A percentile compares a stretch with the other conserved stretches of the same genome.
These are phyloP conservation scores for Magnaporthiopsis rhizophila DNA, from an alignment of 2,329 filamentous ascomycete genomes.

Conservation along the genomic window DNA sequence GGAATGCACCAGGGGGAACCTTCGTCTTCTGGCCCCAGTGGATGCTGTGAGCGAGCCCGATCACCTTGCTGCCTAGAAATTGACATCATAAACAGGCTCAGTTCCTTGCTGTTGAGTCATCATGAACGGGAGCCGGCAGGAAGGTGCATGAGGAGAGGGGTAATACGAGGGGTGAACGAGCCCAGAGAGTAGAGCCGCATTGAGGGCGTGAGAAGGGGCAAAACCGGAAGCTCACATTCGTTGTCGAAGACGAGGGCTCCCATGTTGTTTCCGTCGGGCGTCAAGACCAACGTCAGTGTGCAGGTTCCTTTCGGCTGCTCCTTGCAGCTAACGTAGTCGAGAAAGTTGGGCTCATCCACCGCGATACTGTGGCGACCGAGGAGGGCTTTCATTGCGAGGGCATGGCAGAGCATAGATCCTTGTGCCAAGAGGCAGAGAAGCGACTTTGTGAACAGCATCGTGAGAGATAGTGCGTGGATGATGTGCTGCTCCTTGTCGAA, in stretches of 20 bases:
- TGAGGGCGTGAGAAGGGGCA: neutral
- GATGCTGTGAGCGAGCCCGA: conserved; percentile 2
- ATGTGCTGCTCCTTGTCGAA: neutral
- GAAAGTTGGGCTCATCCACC: conserved; percentile 4
- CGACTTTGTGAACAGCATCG: neutral
- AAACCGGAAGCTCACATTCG: neutral
- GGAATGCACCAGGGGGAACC: neutral
- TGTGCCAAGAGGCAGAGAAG: neutral
- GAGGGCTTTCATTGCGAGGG: neutral
- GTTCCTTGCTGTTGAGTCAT: neutral
- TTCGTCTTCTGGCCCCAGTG: conserved; percentile 1
- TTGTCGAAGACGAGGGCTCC: conserved; percentile 4
- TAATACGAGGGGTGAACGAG: neutral
- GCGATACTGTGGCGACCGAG: neutral
- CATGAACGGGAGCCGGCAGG: neutral
- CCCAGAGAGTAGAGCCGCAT: neutral
- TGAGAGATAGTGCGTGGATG: neutral
- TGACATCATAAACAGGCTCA: neutral
- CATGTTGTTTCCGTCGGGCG: conserved; percentile 1
- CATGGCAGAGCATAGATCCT: neutral
- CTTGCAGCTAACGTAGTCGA: conserved; percentile 4
- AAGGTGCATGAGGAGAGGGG: neutral
- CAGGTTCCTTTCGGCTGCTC: conserved; percentile 1
- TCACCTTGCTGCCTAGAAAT: conserved; percentile 3
- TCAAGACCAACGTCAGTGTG: neutral